phyloP scores from a whole-genome alignment of 2,329 filamentous ascomycete species.

The Aphanoascus verrucosus region DNA sequence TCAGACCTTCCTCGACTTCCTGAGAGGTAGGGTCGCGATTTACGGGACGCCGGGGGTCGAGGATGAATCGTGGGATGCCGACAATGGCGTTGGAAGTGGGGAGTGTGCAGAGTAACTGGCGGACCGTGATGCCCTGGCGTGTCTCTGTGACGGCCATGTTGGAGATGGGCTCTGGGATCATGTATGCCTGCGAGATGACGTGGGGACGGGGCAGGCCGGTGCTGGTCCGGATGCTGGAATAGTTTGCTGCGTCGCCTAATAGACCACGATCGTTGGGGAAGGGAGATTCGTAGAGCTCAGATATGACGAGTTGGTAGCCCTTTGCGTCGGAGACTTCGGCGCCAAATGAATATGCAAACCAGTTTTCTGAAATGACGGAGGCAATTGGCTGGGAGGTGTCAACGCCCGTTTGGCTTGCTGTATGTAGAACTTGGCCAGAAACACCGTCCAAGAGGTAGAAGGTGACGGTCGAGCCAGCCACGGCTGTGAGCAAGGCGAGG shows the following conservation, averaged over 20 bases:
- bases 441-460: slow-evolving; percentile 77
- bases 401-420: slow-evolving; percentile 59
- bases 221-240: slow-evolving; percentile 63
- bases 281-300: slow-evolving; percentile 83
- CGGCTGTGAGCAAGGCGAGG: slow-evolving; percentile 62
- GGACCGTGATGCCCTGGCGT: slow-evolving; percentile 77
- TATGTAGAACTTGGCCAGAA: slow-evolving; percentile 68
- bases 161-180: slow-evolving; percentile 68
- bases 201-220: slow-evolving; percentile 55
- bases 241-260: slow-evolving; percentile 58
- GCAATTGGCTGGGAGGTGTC: slow-evolving; percentile 64
- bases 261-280: slow-evolving; percentile 74
- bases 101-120: slow-evolving; percentile 69
- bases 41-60: slow-evolving; percentile 79
- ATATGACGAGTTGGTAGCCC: slow-evolving; percentile 74
- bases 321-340: slow-evolving; percentile 50
- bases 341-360: slow-evolving; percentile 80
- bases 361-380: slow-evolving; percentile 82
- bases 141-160: slow-evolving; percentile 78
- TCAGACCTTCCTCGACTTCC: slow-evolving; percentile 74
- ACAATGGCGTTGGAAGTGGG: slow-evolving; percentile 63
- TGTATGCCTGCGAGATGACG: slow-evolving; percentile 67
- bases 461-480: slow-evolving; percentile 53
- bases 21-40: slow-evolving; percentile 69
- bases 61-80: slow-evolving; percentile 63